Conservation (phyloP, 164 flowering plant genomes). For the Dillenia turbinata region DNA sequence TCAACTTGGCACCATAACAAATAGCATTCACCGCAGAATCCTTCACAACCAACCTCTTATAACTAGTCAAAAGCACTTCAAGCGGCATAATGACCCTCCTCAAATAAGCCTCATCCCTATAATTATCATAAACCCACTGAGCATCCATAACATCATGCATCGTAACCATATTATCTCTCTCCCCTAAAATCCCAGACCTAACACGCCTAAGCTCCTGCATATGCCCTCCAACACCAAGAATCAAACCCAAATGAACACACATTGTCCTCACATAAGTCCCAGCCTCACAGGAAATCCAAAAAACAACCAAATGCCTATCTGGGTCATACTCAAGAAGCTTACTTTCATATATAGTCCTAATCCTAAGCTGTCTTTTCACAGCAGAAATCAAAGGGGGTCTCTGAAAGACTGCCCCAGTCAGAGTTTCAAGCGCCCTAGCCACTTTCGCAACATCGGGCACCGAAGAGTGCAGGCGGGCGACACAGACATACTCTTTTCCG, state of each 20-base stretch:
- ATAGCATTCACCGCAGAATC: constrained; percentile 83
- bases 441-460: constrained; percentile 4
- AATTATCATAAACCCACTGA: constrained; percentile 65
- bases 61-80: constrained; percentile 62
- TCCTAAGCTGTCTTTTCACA: constrained; percentile 1
- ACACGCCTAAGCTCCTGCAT: constrained; percentile 84
- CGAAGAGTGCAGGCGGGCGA: constrained; percentile 2
- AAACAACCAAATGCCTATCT: constrained; percentile 38
- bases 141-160: constrained; percentile 88
- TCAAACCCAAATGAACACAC: constrained; percentile 76
- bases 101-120: constrained; percentile 58
- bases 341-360: constrained; percentile 3
- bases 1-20: constrained; percentile 78
- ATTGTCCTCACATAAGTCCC: constrained; percentile 76
- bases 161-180: constrained; percentile 78
- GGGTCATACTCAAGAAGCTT: constrained; percentile 8
- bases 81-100: constrained; percentile 73
- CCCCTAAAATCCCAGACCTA: constrained; percentile 71
- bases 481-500: constrained; percentile 4
- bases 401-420: constrained; percentile 3
- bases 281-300: constrained; percentile 84
- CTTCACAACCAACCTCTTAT: constrained; percentile 82
- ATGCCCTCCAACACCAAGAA: constrained; percentile 74
- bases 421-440: constrained; percentile 1
- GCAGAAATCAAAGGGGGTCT: constrained; percentile 1